Percentiles rank a stretch among this genome's conserved stretches.
These are phyloP conservation scores for Pelargonium myrrhifolium DNA, from an alignment of 441 rosid species.

Conservation along the genomic window DNA sequence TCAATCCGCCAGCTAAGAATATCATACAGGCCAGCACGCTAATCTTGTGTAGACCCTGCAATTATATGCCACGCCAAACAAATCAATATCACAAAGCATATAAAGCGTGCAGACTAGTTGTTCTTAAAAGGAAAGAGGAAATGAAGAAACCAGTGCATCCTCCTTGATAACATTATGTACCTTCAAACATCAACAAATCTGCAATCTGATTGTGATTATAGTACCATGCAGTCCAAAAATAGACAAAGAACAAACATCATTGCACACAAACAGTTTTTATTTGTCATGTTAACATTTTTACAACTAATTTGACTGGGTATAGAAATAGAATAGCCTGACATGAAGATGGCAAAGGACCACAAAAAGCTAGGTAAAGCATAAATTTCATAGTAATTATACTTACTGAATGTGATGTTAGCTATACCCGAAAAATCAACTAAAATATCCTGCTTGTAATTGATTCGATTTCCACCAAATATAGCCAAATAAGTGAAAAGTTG, in stretches of 20 bases:
- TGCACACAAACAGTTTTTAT: slow-evolving; percentile 22
- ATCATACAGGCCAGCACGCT: slow-evolving; percentile 57
- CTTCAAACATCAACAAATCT: slow-evolving; percentile 16
- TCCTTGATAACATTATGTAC: slow-evolving; percentile 24
- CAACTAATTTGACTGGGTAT: slow-evolving; percentile 12
- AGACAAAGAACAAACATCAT: slow-evolving; percentile 19
- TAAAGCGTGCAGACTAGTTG: slow-evolving; percentile 26
- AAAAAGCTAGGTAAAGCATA: neutral
- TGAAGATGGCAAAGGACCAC: slow-evolving; percentile 23
- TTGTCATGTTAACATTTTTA: slow-evolving; percentile 18
- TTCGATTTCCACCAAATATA: slow-evolving; percentile 11
- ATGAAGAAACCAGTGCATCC: slow-evolving; percentile 22
- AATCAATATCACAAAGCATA: slow-evolving; percentile 47
- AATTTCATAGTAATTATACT: neutral
- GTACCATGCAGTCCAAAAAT: slow-evolving; percentile 24
- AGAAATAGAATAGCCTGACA: slow-evolving; percentile 19
- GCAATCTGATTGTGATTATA: slow-evolving; percentile 20
- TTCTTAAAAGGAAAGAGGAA: slow-evolving; percentile 31
- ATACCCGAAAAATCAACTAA: slow-evolving; percentile 19
- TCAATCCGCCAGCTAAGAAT: slow-evolving; percentile 68
- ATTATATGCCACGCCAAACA: slow-evolving; percentile 67
- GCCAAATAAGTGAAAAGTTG: neutral
- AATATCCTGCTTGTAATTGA: slow-evolving; percentile 19
- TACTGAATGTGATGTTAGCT: neutral
- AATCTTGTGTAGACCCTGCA: slow-evolving; percentile 71